Conservation (phyloP, 768 basidiomycete species). For the Podaxis carcinomalis region DNA sequence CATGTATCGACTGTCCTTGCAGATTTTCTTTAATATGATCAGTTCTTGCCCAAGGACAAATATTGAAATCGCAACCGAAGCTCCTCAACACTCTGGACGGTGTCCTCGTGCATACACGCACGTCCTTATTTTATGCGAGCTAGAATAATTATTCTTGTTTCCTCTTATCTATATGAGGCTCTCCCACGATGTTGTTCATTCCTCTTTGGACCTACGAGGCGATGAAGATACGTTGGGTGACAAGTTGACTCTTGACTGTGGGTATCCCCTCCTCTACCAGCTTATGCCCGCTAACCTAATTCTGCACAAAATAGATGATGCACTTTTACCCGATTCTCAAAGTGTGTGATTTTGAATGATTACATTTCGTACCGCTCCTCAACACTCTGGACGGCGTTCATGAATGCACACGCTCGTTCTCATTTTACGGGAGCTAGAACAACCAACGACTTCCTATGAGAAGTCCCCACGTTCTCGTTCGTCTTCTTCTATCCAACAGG, state of each 20-base stretch:
- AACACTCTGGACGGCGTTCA: slow-evolving; percentile 93
- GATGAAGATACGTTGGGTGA: slow-evolving; percentile 25
- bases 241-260: slow-evolving; percentile 2
- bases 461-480: slow-evolving; percentile 23
- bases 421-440: slow-evolving; percentile 94
- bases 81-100: slow-evolving; percentile 97
- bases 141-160: slow-evolving; percentile 36
- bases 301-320: not conserved
- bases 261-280: not conserved
- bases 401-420: slow-evolving; percentile 74
- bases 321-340: not conserved
- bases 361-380: slow-evolving; percentile 55
- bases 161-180: slow-evolving; percentile 17
- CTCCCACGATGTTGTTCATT: slow-evolving; percentile 25
- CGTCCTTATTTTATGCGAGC: slow-evolving; percentile 92
- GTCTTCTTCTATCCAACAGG: slow-evolving; percentile 14
- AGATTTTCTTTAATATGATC: not conserved
- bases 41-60: not conserved
- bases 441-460: slow-evolving; percentile 19
- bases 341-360: not conserved
- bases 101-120: slow-evolving; percentile 62
- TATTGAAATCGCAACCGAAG: slow-evolving; percentile 20
- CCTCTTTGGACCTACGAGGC: slow-evolving; percentile 12
- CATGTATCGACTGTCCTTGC: not conserved
- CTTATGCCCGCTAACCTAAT: slow-evolving; percentile 4